Base-by-base conservation (phyloP, 192 early-diverging fungal genomes). In the Coemansia sp. region DNA sequence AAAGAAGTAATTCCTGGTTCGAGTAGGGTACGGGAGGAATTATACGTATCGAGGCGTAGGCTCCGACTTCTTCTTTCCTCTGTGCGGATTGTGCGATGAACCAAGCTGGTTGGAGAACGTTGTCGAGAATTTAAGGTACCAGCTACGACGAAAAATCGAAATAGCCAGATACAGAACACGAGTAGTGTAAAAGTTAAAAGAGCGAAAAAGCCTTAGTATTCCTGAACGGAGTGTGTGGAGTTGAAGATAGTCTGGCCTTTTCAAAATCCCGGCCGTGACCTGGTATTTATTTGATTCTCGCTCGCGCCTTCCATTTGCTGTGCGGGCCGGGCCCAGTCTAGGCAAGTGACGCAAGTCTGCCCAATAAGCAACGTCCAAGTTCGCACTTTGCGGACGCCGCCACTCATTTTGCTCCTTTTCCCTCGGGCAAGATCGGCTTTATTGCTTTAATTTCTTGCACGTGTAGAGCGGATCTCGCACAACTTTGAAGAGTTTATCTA, bases 21-120 rank as follows among this genome's bases (percentile, higher is more conserved):
- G 32, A 35, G 6, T 24, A 60, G 60, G 22, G 15, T 2, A 21
- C 12, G 52, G 41, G 58, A 47, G 57, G 60, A 58, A 62, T 79
- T 69, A 81, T 49, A 76, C 69, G 64, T 81, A 76, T 81, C 88
- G 88, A 72, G 89, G 88, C 76, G 85, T 88, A 29, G 90, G 84
- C 80, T 75, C 76, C 66, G 84, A 86, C 70, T 87, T 85, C 70
- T 85, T 87, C 71, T 67, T 82, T 75, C 89, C 89, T 80, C 89
- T 79, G 88, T 92, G 89, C 64, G 81, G 83, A 83, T 92, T 92
- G 88, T 92, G 90, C 76, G 87, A 73, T 67, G 86, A 88, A 79
- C 82, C 83, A 75, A 92, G 88, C 65, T 84, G 87, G 75, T 90
- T 92, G 81, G 89, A 87, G 84, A 88, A 89, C 86, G 85, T 86